phyloP scores from a whole-genome alignment of 2,329 filamentous ascomycete genomes.

The Cadophora gregata region DNA sequence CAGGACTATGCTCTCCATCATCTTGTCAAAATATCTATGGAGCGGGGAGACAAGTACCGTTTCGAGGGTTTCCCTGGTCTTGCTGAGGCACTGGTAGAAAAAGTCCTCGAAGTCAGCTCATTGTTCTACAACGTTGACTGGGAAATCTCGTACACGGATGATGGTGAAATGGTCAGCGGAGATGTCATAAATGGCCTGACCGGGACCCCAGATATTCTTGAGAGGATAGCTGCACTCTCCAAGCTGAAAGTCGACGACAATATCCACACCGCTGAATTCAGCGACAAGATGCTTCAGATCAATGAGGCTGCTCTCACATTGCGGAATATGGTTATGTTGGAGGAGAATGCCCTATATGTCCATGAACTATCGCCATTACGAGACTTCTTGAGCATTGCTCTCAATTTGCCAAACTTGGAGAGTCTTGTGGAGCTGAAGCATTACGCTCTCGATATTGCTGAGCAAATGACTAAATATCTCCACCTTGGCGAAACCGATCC shows the following conservation, averaged over 20 bases:
- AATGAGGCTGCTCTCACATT: slow-evolving; percentile 88
- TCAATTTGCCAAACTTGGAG: slow-evolving; percentile 77
- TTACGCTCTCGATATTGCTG: slow-evolving; percentile 88
- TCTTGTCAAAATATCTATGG: slow-evolving; percentile 92
- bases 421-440: slow-evolving; percentile 85
- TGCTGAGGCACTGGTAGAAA: slow-evolving; percentile 86
- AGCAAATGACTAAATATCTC: slow-evolving; percentile 86
- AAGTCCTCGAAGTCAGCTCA: slow-evolving; percentile 77
- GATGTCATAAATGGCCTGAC: slow-evolving; percentile 68
- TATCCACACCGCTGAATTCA: slow-evolving; percentile 73
- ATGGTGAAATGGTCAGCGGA: slow-evolving; percentile 54
- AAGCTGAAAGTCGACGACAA: slow-evolving; percentile 68
- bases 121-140: slow-evolving; percentile 85
- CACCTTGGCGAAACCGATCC: slow-evolving; percentile 74
- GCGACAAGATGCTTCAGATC: slow-evolving; percentile 74
- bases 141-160: slow-evolving; percentile 75
- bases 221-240: slow-evolving; percentile 70
- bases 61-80: slow-evolving; percentile 91
- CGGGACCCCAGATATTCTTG: slow-evolving; percentile 74
- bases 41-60: slow-evolving; percentile 93
- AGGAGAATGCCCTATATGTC: slow-evolving; percentile 85
- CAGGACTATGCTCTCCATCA: slow-evolving; percentile 94
- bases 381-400: slow-evolving; percentile 81
- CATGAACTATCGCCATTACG: slow-evolving; percentile 76
- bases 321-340: slow-evolving; percentile 93